Percentiles rank a stretch among this genome's conserved stretches.
These are phyloP conservation scores for Theobroma cacao DNA, from an alignment of 345 rosid species.

Conservation along the genomic window DNA sequence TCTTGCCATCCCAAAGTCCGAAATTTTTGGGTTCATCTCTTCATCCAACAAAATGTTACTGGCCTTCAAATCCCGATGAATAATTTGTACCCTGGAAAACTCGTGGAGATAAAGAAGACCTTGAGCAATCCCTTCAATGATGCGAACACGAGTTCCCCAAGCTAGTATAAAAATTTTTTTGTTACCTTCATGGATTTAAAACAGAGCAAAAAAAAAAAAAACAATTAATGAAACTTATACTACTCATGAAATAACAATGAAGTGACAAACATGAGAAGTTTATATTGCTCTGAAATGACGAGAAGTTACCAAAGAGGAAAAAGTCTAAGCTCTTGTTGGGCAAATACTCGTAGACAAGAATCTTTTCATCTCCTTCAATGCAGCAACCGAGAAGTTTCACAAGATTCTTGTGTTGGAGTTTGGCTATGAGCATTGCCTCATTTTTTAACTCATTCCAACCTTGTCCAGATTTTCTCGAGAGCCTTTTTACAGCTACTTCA, in stretches of 20 bases:
- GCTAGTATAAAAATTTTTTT: no score
- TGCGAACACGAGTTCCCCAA: constrained; percentile 6
- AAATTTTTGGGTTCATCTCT: constrained; percentile 15
- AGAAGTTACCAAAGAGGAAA: constrained; percentile 10
- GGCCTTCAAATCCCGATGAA: constrained; percentile 22
- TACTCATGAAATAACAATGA: no score
- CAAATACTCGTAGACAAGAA: constrained; percentile 12
- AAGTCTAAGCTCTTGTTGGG: constrained; percentile 15
- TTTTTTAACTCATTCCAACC: constrained; percentile 17
- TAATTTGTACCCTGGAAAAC: constrained; percentile 12
- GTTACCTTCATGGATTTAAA: no score
- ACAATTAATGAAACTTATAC: no score
- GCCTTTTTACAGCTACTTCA: constrained; percentile 10
- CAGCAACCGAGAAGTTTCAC: constrained; percentile 18
- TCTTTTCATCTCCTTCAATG: constrained; percentile 17
- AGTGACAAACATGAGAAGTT: no score
- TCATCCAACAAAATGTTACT: constrained; percentile 13
- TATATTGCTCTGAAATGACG: no score
- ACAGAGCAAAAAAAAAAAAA: no score
- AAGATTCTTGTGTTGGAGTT: constrained; percentile 18
- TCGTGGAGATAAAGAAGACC: constrained; percentile 19
- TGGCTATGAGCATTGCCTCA: constrained; percentile 10
- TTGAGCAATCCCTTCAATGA: constrained; percentile 18
- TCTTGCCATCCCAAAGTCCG: constrained; percentile 17
- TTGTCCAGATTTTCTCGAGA: constrained; percentile 1